Base-by-base conservation (phyloP, 768 basidiomycete species). In the Leccinum olivaceopallidum region DNA sequence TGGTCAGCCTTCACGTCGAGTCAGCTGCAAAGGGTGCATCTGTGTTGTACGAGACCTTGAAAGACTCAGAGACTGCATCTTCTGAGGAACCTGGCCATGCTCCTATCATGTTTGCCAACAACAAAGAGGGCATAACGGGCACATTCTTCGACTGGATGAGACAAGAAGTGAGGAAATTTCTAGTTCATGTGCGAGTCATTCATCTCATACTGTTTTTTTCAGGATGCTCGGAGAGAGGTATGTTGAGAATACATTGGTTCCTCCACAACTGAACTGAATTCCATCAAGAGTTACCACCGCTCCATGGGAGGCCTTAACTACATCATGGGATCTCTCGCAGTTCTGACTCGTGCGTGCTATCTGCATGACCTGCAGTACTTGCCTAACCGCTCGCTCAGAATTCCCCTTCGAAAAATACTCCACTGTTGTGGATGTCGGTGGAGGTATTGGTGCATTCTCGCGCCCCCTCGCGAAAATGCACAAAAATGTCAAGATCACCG, bases 361-460 rank as follows among this genome's bases (percentile, higher is more conserved):
- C 6, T 6, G n/a, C 22, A 3, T 8, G 8, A 30, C 8, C n/a
- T 28, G 8, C 48, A 24, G 16, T 10, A 2, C 13, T 56, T 9
- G 13, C 10, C 51, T 62, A 1, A 60, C 13, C 13, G 5, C 2
- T 14, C 20, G 42, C 42, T n/a, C 24, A 77, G 77, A 63, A 1
- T 77, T 69, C 56, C 73, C 77, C 7, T 78, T 77, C 53, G 60
- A 58, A 10, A 63, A 63, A 26, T 67, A 67, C 51, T 68, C 73
- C 0, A 68, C 67, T 7, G 57, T 77, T 8, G 73, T 76, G 24
- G 76, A 77, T 53, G 67, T 77, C 4, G 76, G 75, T 10, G 76
- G 76, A 48, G 70, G 76, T 7, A 67, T 74, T 18, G 77, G 76
- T 9, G 62, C 69, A 12, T 69, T 71, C 32, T 65, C 72, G 22